Evolutionary conservation across 345 rosid species (phyloP), one percentile per base, ranked within the genome.

Genomic region (Fremontodendron californicum): DNA sequence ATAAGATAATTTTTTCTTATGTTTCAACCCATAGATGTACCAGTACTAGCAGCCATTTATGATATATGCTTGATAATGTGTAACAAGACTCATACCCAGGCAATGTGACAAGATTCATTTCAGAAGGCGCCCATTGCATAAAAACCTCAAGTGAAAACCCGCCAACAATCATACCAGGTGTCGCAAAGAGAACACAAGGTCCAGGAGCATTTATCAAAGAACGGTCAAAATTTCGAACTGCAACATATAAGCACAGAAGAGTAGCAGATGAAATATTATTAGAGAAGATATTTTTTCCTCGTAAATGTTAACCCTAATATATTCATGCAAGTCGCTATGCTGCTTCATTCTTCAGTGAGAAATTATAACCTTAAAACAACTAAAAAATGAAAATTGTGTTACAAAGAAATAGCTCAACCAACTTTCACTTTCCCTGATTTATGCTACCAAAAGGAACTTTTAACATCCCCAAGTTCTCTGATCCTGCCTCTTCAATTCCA

Each of bases 121-220:
- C 94, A 21, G 89, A 92, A 68, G 98, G 98, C 57, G 98, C 99
- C 98, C 99, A 96, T 21, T 80, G 93, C 82, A 91, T 93, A 77
- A 96, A 96, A 73, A 96, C 99, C 84, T 96, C 95, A 5, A 93
- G 93, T 39, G 99, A 93, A 80, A 92, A 92, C 51, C 99, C 98
- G 6, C 96, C 99, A 83, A 88, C 89, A 67, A 96, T 87, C 99
- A 96, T 96, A 65, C 99, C 98, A 40, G 98, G 99, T 77, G 99
- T 93, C 49, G 99, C 98, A 83, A 96, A 96, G 65, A 96, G 98
- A 83, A 96, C 95, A 78, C 99, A 96, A 77, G 99, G 98, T 43
- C 99, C 98, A 63, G 98, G 93, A 79, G 89, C 86, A 86, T 90
- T 85, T 62, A 96, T 84, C 77, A 90, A 75, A 51, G 98, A 91